Evolutionary conservation across 768 basidiomycete genomes (phyloP).

Genomic region (Kwoniella shandongensis): DNA sequence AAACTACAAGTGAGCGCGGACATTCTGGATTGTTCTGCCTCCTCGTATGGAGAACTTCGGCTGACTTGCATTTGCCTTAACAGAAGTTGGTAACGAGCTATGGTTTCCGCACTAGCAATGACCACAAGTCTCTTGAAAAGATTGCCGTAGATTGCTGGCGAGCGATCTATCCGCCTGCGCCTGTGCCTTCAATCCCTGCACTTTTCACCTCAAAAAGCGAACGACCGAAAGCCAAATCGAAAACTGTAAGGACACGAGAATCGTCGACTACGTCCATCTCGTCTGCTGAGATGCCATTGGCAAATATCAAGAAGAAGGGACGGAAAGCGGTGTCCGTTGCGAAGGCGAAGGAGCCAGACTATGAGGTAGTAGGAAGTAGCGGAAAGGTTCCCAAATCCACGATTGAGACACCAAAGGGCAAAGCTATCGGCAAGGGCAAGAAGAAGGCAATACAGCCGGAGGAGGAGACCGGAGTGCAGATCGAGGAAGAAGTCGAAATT

Average conservation of each 20-base stretch:
- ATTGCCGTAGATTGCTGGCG: slow-evolving; percentile 38
- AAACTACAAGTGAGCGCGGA: slow-evolving; percentile 33
- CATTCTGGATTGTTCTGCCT: too few species aligned
- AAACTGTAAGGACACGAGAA: neutral
- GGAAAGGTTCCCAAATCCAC: too few species aligned
- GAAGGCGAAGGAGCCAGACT: too few species aligned
- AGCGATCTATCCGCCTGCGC: slow-evolving; percentile 28
- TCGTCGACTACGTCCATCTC: slow-evolving; percentile 16
- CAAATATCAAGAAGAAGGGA: slow-evolving; percentile 13
- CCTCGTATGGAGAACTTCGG: too few species aligned
- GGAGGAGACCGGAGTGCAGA: neutral
- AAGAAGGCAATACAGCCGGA: neutral
- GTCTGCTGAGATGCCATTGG: slow-evolving; percentile 36
- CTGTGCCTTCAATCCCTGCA: neutral
- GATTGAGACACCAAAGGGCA: neutral
- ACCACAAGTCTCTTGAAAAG: slow-evolving; percentile 23
- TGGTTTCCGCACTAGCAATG: slow-evolving; percentile 29
- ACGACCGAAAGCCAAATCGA: neutral
- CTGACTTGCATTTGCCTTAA: slow-evolving; percentile 4
- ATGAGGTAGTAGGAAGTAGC: neutral
- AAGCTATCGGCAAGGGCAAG: slow-evolving; percentile 12
- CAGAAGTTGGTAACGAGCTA: slow-evolving; percentile 25
- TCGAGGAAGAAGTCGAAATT: neutral
- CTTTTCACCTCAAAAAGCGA: neutral
- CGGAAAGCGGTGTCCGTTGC: slow-evolving; percentile 1